Evolutionary conservation across 148 eudicot genomes (phyloP).

Genomic region (Camellia lanceoleosa): DNA sequence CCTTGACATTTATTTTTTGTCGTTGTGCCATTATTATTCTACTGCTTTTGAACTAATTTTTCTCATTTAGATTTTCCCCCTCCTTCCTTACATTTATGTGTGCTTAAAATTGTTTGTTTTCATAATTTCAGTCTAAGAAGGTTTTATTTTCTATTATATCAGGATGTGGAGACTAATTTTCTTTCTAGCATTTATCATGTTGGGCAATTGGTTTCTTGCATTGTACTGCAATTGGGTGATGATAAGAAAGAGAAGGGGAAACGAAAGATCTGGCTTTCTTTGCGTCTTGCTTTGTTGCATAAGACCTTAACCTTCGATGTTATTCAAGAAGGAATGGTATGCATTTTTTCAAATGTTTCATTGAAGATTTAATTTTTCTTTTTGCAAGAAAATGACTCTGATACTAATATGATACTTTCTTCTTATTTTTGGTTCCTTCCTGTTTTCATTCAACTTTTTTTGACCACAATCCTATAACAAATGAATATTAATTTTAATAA

Average conservation of each 20-base stretch:
- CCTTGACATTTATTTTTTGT: background rate
- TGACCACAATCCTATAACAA: background rate
- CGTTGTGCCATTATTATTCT: background rate
- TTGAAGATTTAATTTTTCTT: too few species aligned
- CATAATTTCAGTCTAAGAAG: background rate
- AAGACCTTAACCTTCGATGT: slow-evolving; percentile 71
- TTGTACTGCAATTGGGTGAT: slow-evolving; percentile 72
- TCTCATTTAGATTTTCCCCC: background rate
- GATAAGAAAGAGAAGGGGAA: slow-evolving; percentile 82
- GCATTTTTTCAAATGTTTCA: slow-evolving; percentile 12
- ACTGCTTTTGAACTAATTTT: background rate
- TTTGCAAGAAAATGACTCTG: background rate
- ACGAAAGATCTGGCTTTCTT: slow-evolving; percentile 84
- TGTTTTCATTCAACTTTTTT: background rate
- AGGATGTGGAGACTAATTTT: slow-evolving; percentile 47
- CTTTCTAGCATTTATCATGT: slow-evolving; percentile 65
- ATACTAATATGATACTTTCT: background rate
- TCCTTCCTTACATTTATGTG: background rate
- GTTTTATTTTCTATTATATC: slow-evolving; percentile 15
- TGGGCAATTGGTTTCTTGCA: slow-evolving; percentile 86
- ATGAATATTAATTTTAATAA: background rate
- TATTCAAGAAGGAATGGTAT: slow-evolving; percentile 97
- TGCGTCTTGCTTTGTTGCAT: slow-evolving; percentile 76
- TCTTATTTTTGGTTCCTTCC: background rate
- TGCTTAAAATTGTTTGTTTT: background rate